Conservation (phyloP, 768 basidiomycete genomes). For the Tulasnella sp. region DNA sequence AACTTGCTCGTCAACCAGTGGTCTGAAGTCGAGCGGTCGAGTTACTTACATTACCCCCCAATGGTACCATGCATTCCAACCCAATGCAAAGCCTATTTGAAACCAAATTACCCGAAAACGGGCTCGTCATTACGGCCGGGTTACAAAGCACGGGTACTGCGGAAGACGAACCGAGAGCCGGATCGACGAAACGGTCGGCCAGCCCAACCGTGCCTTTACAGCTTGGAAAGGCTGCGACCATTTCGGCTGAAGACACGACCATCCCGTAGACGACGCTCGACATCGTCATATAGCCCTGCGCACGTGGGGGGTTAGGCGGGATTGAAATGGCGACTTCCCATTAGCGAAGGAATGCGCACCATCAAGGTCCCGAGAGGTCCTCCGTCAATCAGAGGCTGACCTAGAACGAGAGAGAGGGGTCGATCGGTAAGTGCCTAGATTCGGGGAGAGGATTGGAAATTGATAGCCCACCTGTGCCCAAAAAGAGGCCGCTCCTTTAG, state of each 20-base stretch:
- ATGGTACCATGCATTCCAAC: slow-evolving; percentile 15
- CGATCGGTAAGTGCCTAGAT: too few relatives aligned
- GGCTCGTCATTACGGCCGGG: too few relatives aligned
- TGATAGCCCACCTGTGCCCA: background rate
- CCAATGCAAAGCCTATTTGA: slow-evolving; percentile 14
- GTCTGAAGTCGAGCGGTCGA: background rate
- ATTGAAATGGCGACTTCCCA: too few relatives aligned
- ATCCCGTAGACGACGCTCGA: slow-evolving; percentile 9
- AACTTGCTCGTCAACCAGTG: background rate
- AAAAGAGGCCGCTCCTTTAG: slow-evolving; percentile 8
- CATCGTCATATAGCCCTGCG: slow-evolving; percentile 6
- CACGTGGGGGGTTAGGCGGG: too few relatives aligned
- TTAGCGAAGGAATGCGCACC: background rate
- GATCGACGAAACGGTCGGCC: slow-evolving; percentile 16
- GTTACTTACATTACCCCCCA: background rate
- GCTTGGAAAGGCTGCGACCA: slow-evolving; percentile 8
- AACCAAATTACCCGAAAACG: too few relatives aligned
- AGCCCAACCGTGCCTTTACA: slow-evolving; percentile 8
- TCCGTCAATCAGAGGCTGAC: background rate
- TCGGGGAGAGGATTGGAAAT: too few relatives aligned
- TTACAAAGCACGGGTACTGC: background rate
- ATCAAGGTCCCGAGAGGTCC: slow-evolving; percentile 4
- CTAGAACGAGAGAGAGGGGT: background rate
- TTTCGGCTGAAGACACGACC: background rate
- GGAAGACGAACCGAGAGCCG: slow-evolving; percentile 8